phyloP scores from a whole-genome alignment of 2,329 filamentous ascomycete genomes.

The Fusarium verticillioides region DNA sequence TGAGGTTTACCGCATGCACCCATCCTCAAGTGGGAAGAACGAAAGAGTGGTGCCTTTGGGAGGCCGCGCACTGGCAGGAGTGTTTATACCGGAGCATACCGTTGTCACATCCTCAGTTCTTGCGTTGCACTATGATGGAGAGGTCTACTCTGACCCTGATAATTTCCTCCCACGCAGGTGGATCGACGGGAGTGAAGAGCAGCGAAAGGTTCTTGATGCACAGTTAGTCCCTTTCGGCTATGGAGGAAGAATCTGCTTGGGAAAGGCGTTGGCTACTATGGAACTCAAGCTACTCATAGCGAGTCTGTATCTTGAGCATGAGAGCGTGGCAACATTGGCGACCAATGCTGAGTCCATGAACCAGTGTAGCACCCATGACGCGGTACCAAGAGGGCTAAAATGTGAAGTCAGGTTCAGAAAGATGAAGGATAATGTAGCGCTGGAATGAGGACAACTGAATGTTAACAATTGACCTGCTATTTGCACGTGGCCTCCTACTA shows the following conservation, averaged over 20 bases:
- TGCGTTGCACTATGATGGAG: not conserved
- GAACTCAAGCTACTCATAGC: not conserved
- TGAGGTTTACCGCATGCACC: not conserved
- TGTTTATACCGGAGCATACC: not conserved
- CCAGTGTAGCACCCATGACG: not conserved
- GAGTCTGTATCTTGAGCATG: not conserved
- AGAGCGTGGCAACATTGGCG: not conserved
- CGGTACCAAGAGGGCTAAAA: not conserved
- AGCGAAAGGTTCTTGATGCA: not conserved
- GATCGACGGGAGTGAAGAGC: not conserved
- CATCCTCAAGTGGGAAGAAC: not conserved
- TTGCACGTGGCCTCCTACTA: rapidly evolving
- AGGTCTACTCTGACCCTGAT: not conserved
- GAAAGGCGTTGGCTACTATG: not conserved
- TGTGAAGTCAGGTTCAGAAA: not conserved
- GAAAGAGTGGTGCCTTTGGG: not conserved
- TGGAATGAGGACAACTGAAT: too few species aligned
- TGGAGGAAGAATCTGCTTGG: not conserved
- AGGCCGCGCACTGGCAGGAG: not conserved
- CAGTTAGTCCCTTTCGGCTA: not conserved
- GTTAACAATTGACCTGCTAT: not conserved
- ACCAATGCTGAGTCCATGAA: not conserved
- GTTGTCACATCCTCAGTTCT: not conserved
- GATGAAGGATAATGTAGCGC: rapidly evolving
- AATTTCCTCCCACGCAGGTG: not conserved